Conservation (phyloP, 1,284 basidiomycete species). For the Cryptococcus amylolentus region DNA sequence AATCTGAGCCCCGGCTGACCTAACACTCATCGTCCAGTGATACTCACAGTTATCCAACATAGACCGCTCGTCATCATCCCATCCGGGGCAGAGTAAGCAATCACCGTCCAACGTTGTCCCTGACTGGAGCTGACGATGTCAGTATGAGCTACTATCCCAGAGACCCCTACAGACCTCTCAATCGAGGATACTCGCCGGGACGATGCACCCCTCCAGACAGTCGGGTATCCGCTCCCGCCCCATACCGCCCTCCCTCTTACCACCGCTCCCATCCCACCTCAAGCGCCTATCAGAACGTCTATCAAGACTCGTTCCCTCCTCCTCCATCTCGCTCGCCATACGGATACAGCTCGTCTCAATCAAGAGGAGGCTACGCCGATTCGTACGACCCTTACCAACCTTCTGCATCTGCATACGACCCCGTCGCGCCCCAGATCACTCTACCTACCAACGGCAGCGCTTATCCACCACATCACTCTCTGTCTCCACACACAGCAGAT, state of each 20-base stretch:
- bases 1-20: too few relatives aligned
- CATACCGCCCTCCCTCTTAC: slow-evolving; percentile 16
- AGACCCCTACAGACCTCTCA: too few relatives aligned
- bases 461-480: background rate
- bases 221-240: slow-evolving; percentile 24
- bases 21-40: too few relatives aligned
- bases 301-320: slow-evolving; percentile 8
- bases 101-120: too few relatives aligned
- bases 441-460: background rate
- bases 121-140: too few relatives aligned
- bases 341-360: slow-evolving; percentile 17
- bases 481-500: background rate
- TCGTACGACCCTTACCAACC: slow-evolving; percentile 45
- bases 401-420: slow-evolving; percentile 23
- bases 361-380: slow-evolving; percentile 25
- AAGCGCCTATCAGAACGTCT: slow-evolving; percentile 16
- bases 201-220: slow-evolving; percentile 12
- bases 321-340: slow-evolving; percentile 22
- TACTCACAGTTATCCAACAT: too few relatives aligned
- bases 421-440: slow-evolving; percentile 14
- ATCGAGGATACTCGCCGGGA: slow-evolving; percentile 27
- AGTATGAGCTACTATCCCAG: too few relatives aligned
- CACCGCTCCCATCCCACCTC: slow-evolving; percentile 13
- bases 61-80: too few relatives aligned
- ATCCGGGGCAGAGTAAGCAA: too few relatives aligned